Base-by-base conservation (phyloP, 192 early-diverging fungal species). In the Dimargaris xerosporica region DNA sequence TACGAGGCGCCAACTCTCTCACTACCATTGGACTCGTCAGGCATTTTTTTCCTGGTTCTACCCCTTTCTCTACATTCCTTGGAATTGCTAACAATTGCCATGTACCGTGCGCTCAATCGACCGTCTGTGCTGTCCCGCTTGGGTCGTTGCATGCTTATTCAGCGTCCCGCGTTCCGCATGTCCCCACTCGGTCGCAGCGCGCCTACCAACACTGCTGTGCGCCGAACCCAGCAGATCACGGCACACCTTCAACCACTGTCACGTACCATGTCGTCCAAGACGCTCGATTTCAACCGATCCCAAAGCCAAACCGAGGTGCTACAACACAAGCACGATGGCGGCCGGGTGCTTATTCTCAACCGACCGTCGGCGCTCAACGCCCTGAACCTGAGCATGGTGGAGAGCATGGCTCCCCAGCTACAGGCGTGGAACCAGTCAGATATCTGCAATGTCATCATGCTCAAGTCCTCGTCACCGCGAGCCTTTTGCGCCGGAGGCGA, bases 401-500 rank as follows among this genome's bases (percentile, higher is more conserved):
- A 84, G 30, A 73, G 78, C 63, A 93, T 96, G 66, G 74, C 74
- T 43, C 82, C 85, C 17, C 83, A 91, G 67, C 80, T 99, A 25
- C 70, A 82, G 80, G 87, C 84, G 26, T 99, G 90, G 91, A 81
- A 91, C 65, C 75, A 83, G 43, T 91, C 91, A 6, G 85, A 93
- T 56, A 73, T 88, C 47, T 87, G 86, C 68, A 92, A 94, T 68
- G 82, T 93, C 29, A 86, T 96, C 62, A 78, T 99, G 31, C 61
- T 96, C 56, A 87, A 87, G 64, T 80, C 82, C 1, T 75, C 78
- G 43, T 88, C 85, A 54, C 75, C 75, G 19, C 79, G 78, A 62
- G 91, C 85, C 15, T 94, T 96, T 68, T 99, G 93, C 67, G 91
- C 96, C 44, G 94, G 96, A 41, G 89, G 86, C 26, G 89, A 91